phyloP scores from a whole-genome alignment of 306 rosid genomes.

The Fragaria nilgerrensis region DNA sequence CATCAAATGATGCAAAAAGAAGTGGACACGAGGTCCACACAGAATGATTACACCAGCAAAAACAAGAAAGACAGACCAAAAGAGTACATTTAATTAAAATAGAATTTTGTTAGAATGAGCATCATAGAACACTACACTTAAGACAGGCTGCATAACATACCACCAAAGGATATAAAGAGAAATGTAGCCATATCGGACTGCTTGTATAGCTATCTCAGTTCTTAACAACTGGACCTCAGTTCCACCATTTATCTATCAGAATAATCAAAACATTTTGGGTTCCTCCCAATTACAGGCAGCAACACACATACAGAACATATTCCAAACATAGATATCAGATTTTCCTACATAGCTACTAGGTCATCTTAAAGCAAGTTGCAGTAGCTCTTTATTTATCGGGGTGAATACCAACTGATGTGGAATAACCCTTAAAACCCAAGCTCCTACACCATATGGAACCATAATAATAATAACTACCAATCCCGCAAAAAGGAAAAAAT shows the following conservation, averaged over 20 bases:
- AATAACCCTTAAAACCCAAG: background rate
- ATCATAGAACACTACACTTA: background rate
- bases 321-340: background rate
- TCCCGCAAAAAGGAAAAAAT: too few relatives aligned
- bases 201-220: background rate
- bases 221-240: background rate
- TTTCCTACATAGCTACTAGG: background rate
- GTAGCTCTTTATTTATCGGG: background rate
- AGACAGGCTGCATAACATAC: background rate
- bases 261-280: background rate
- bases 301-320: background rate
- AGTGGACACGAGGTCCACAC: background rate
- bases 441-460: background rate
- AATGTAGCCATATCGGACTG: background rate
- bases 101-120: too few relatives aligned
- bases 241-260: background rate
- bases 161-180: background rate
- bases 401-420: too few relatives aligned
- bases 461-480: background rate
- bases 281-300: background rate
- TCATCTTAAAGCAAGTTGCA: background rate
- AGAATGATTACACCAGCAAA: background rate
- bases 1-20: background rate
- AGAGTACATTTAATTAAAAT: background rate
- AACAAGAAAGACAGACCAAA: background rate